Conservation (phyloP, 2,329 filamentous ascomycete genomes). For the Ascochyta koolunga region DNA sequence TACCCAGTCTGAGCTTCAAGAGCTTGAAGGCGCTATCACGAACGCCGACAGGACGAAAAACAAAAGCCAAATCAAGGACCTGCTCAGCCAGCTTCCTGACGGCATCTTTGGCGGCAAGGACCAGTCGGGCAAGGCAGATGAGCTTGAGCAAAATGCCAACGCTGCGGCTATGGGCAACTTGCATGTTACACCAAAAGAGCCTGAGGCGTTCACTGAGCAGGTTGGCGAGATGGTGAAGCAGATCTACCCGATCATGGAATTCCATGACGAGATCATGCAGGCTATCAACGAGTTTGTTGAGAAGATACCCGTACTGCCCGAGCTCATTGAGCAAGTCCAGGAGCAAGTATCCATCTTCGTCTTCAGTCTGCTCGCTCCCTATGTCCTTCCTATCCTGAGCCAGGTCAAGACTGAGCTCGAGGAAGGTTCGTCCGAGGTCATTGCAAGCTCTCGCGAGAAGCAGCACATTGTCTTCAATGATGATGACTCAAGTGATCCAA, state of each 20-base stretch:
- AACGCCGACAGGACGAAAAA: constrained; percentile 67
- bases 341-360: constrained; percentile 89
- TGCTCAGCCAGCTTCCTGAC: constrained; percentile 81
- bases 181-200: constrained; percentile 75
- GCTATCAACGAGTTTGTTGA: constrained; percentile 78
- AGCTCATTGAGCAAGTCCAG: constrained; percentile 83
- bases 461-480: constrained; percentile 88
- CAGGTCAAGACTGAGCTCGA: constrained; percentile 88
- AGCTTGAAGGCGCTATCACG: constrained; percentile 82
- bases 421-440: constrained; percentile 85
- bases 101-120: constrained; percentile 79
- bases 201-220: constrained; percentile 83
- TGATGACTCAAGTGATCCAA: constrained; percentile 77
- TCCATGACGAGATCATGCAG: constrained; percentile 88
- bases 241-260: constrained; percentile 88
- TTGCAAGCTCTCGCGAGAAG: constrained; percentile 80
- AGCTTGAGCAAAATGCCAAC: constrained; percentile 78
- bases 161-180: constrained; percentile 77
- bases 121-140: constrained; percentile 75
- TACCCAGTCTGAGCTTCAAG: constrained; percentile 87
- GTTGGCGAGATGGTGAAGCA: constrained; percentile 74
- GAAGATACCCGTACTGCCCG: constrained; percentile 82
- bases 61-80: constrained; percentile 75
- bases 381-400: constrained; percentile 81
- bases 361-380: constrained; percentile 89